Evolutionary conservation across 1,139 yeast species (phyloP).

Genomic region (Maudiozyma humilis): DNA sequence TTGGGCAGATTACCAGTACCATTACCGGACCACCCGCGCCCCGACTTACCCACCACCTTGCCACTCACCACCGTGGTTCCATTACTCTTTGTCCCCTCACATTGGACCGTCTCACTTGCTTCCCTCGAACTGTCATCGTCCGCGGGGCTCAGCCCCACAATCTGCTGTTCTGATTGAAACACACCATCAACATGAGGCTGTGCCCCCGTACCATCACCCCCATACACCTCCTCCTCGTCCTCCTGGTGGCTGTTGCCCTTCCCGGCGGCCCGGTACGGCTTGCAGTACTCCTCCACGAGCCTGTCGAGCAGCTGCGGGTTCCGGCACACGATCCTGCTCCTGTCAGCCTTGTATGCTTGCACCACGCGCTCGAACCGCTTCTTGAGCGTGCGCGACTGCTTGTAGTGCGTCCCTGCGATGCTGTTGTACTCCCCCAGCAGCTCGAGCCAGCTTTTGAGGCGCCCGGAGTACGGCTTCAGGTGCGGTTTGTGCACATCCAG

Average conservation of each 20-base stretch:
- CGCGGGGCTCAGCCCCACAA: not conserved
- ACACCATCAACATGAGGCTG: not conserved
- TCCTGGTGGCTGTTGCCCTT: not conserved
- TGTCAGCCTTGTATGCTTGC: constrained; percentile 12
- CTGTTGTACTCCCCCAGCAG: constrained; percentile 23
- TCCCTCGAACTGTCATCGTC: not conserved
- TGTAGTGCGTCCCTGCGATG: constrained; percentile 18
- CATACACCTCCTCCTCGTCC: not conserved
- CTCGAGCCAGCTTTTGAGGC: constrained; percentile 24
- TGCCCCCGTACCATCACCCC: not conserved
- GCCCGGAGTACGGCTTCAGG: constrained; percentile 22
- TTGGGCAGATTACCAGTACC: too few relatives aligned
- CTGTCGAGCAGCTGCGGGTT: constrained; percentile 2
- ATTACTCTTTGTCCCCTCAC: too few relatives aligned
- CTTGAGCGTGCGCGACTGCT: constrained; percentile 27
- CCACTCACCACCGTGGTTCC: not conserved
- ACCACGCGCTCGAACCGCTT: constrained; percentile 24
- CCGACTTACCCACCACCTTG: too few relatives aligned
- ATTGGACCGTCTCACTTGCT: not conserved
- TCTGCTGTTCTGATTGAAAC: not conserved
- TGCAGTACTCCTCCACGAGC: constrained; percentile 7
- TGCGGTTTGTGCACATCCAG: constrained; percentile 25
- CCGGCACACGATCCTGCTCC: constrained; percentile 6
- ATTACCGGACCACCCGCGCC: too few relatives aligned
- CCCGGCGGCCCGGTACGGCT: constrained; percentile 6